Base-by-base conservation (phyloP, 129 eudicot species). In the Artemisia argyi region DNA sequence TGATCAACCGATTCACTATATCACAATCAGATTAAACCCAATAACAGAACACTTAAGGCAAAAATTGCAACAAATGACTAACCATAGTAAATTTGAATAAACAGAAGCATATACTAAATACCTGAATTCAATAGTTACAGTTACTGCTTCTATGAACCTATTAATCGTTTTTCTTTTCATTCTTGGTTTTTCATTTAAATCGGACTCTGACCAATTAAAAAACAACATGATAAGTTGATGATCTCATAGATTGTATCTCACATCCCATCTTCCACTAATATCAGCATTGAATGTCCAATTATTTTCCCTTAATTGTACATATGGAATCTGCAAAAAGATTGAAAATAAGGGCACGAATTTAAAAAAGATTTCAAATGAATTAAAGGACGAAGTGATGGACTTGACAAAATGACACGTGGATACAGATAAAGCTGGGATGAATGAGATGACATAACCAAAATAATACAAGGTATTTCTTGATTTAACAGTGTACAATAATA, bases 201-300 rank as follows among this genome's bases (percentile, higher is more conserved):
- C 12, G 24, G 50, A 9, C 64, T 65, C 80, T 60, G 63, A 50
- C 78, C 73, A 60, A 61, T 66, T 78, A 66, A 5, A 48, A 67
- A 48, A 71, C 9, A 32, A 47, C 59, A 65, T 39, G 22, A 61
- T 24, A 47, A 53, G 32, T 52, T 24, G 53, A 50, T 20, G 15
- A 35, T 57, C 61, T 87, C 78, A 94, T 81, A 94, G 76, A 79
- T 87, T 78, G 77, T 94, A 94, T 84, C 96, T 87, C 67, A 94
- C 82, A 61, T 90, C 85, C 98, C 98, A 94, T 81, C 73, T 87
- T 64, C 96, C 88, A 32, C 81, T 84, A 5, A 68, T 61, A 67
- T 94, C 92, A 63, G 86, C 86, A 42, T 90, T 94, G 50, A 94
- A 68, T 3, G 96, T 85, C 98, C 98, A 94, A 76, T 94, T 94